Evolutionary conservation across 768 basidiomycete genomes (phyloP), one percentile per base, ranked within the genome.

Genomic region (Phanerodontia chrysosporium): DNA sequence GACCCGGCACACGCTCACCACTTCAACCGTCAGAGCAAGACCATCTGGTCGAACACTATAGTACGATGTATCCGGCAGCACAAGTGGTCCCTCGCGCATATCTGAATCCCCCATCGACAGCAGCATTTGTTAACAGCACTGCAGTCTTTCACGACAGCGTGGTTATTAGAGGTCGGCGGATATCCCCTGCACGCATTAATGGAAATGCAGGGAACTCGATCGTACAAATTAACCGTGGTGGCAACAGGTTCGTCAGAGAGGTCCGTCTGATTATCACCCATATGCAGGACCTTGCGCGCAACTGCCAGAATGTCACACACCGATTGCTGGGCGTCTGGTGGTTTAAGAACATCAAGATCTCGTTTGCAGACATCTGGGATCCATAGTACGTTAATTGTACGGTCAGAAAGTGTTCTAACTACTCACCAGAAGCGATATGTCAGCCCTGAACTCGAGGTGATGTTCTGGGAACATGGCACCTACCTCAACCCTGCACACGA

Each of bases 371-470:
- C 32, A 42, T 29, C 5, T 58, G 58, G 58, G 51, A 58, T 30
- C 48, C 22, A 7, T 52, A 39, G 58, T 58, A 45, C 14, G 58
- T 52, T 9, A 6, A 4, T 29, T 5, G 8, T 32, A 24, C 44
- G 7, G n/a, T 25, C 14, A 7, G 32, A 35, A 35, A 7, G n/a
- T 39, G 25, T 9, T 22, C 21, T 25, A 7, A 28, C 36, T 27
- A 13, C 22, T 7, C 27, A 8, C 14, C 14, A 14, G n/a, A n/a
- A n/a, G n/a, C n/a, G n/a, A n/a, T n/a, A n/a, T n/a, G n/a, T n/a
- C 32, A 58, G 58, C 25, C 58, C 30, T 7, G 39, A 58, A 36
- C 51, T 58, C 12, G 58, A 58, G 32, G 30, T 58, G 4, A 36
- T 16, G n/a, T 35, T 45, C 12, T 58, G 58, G 58, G 28, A 51